Evolutionary conservation across 2,329 filamentous ascomycete species (phyloP), one percentile per base, ranked within the genome.

Genomic region (Huntiella bhutanensis): DNA sequence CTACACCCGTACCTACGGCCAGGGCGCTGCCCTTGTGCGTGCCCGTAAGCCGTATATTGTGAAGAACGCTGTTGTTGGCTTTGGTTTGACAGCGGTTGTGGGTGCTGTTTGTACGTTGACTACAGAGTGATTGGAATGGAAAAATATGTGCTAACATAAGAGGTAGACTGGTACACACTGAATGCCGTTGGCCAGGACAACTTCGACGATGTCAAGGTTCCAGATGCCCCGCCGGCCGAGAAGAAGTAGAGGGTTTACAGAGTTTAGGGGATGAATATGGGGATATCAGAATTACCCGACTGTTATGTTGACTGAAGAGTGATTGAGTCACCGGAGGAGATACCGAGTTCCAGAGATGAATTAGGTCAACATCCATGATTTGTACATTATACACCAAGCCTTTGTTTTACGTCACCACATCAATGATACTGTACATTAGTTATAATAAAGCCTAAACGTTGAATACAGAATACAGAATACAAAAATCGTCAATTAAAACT

Each of bases 171-270:
- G 54, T 76, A 75, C 57, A 76, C 73, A 3, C 80, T 98, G 59
- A 74, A 70, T 53, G 85, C 84, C 46, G 82, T 98, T 58, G 85
- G 88, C 38, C 91, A 96, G 64, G 91, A 96, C 62, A 84, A 95
- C 54, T 98, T 98, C 65, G 83, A 87, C 49, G 91, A 98, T 59
- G 87, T 96, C 55, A 79, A 85, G 59, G 80, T 96, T 34, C 91
- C 91, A 22, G 82, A 84, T 59, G 68, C 72, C 45, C 80, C 83
- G 10, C 6, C 37, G 5, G 22, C 43, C 4, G 7, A 45, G 12
- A 33, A 47, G 17, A 50, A 50, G 45, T 42, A 41, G 61, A 64
- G 43, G n/a, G 38, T 8, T 8, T 40, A 12, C 3, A 5, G 38
- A 16, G 12, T n/a, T 19, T 5, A 16, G 4, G 17, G 17, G 38